Conservation (phyloP, 495 filamentous ascomycete species). For the Hyaloscypha finlandica region DNA sequence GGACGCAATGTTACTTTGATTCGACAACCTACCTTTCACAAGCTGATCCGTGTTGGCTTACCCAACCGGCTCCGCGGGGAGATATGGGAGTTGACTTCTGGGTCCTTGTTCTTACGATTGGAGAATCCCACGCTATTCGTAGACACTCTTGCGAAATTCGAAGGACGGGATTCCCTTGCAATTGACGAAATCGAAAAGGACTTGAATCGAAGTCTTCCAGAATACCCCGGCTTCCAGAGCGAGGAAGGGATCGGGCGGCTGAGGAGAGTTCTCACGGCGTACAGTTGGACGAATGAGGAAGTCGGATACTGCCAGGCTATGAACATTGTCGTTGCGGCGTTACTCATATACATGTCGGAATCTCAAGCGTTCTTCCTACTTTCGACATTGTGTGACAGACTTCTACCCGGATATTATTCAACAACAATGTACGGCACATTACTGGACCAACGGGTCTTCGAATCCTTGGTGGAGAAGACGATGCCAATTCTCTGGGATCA, state of each 20-base stretch:
- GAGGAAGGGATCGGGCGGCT: constrained; percentile 92
- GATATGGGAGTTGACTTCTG: constrained; percentile 93
- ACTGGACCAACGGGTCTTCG: constrained; percentile 94
- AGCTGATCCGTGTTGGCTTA: constrained; percentile 91
- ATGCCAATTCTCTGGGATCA: constrained; percentile 99
- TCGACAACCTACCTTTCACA: constrained; percentile 95
- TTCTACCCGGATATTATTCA: constrained; percentile 95
- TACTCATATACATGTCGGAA: constrained; percentile 98
- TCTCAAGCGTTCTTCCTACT: constrained; percentile 93
- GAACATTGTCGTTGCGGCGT: constrained; percentile 96
- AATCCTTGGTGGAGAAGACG: constrained; percentile 94
- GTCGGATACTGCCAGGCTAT: constrained; percentile 99
- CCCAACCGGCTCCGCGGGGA: constrained; percentile 93
- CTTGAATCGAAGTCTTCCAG: constrained; percentile 90
- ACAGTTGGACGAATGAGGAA: constrained; percentile 93
- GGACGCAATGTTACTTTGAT: constrained; percentile 90
- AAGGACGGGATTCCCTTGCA: constrained; percentile 82
- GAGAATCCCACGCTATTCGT: constrained; percentile 80
- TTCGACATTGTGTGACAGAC: constrained; percentile 86
- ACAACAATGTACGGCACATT: constrained; percentile 98
- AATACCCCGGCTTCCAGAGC: constrained; percentile 96
- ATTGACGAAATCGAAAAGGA: constrained; percentile 99
- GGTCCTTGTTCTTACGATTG: constrained; percentile 83
- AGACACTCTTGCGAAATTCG: constrained; percentile 80
- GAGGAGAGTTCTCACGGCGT: constrained; percentile 87